Evolutionary conservation across 345 rosid genomes (phyloP).

Genomic region (Eucalyptus lansdowneana): DNA sequence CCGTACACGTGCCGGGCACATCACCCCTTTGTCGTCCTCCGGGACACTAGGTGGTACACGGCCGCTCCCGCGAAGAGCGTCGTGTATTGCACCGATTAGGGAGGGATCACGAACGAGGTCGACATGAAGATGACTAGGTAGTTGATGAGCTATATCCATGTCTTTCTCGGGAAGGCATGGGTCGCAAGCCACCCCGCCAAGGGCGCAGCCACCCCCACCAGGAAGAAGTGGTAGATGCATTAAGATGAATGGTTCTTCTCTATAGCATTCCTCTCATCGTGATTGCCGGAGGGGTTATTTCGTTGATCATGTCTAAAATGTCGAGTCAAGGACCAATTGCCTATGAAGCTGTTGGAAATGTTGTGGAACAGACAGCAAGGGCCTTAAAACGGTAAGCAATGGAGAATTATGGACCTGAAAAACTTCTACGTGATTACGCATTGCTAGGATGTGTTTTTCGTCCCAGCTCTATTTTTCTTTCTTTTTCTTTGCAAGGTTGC

Average conservation of each 20-base stretch:
- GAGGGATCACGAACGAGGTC: background rate
- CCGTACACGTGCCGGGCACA: no score
- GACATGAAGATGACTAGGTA: background rate
- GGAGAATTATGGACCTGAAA: background rate
- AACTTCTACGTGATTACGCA: background rate
- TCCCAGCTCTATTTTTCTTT: background rate
- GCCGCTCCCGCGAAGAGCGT: background rate
- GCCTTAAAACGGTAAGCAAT: constrained; percentile 60
- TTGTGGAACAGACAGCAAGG: constrained; percentile 65
- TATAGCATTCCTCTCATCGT: constrained; percentile 47
- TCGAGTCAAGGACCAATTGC: constrained; percentile 65
- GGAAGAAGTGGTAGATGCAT: background rate
- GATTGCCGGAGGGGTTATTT: constrained; percentile 38
- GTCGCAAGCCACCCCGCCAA: no score
- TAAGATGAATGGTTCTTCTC: constrained; percentile 14
- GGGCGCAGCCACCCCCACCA: no score
- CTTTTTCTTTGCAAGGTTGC: background rate
- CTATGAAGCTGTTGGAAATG: constrained; percentile 69
- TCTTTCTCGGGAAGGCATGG: no score
- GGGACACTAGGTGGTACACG: no score
- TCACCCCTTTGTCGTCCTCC: no score
- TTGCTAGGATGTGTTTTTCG: background rate
- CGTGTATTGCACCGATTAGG: background rate
- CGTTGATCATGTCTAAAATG: constrained; percentile 46
- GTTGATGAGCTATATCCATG: background rate